Percentiles rank a stretch among this genome's conserved stretches.
phyloP scores from a whole-genome alignment of 805 yeast species.

The Candida alai region DNA sequence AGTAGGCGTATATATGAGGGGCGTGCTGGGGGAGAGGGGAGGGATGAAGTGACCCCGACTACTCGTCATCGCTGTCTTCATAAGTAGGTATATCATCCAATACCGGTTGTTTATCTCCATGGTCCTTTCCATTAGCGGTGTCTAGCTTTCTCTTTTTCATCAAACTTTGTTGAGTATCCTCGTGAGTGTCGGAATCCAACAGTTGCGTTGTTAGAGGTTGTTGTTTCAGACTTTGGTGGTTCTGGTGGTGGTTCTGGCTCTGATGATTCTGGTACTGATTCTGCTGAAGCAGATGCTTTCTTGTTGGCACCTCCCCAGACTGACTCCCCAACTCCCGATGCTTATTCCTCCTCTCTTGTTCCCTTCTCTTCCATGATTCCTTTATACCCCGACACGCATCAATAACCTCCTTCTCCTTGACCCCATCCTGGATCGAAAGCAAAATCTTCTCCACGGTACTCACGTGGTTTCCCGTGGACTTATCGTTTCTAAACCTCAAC shows the following conservation, averaged over 20 bases:
- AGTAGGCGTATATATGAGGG: not conserved
- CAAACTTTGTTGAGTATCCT: conserved; percentile 4
- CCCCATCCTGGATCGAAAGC: conserved; percentile 82
- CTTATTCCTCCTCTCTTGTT: conserved; percentile 29
- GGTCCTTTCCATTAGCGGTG: conserved; percentile 6
- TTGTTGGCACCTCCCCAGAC: not conserved
- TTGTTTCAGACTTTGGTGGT: not conserved
- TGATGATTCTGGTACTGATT: conserved; percentile 9
- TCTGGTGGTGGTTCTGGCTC: conserved; percentile 1
- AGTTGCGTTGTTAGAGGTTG: not conserved
- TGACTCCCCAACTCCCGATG: conserved; percentile 1
- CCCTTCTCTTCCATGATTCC: conserved; percentile 60
- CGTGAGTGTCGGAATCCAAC: not conserved
- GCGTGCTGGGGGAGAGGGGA: not conserved
- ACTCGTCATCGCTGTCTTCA: conserved; percentile 37
- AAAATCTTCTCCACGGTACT: conserved; percentile 79
- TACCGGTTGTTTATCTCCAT: conserved; percentile 1
- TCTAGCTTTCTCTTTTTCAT: conserved; percentile 8
- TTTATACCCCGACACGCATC: conserved; percentile 55
- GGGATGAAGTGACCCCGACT: conserved; percentile 3
- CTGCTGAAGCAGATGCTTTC: conserved; percentile 4
- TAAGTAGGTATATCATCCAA: conserved; percentile 33
- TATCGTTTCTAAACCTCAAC: conserved; percentile 90
- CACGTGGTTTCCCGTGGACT: conserved; percentile 79
- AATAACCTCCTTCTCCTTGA: conserved; percentile 70